Percentiles rank a stretch among this genome's conserved stretches.
Conservation (phyloP, 1,284 basidiomycete genomes). For the Melanopsichium pennsylvanicum region DNA sequence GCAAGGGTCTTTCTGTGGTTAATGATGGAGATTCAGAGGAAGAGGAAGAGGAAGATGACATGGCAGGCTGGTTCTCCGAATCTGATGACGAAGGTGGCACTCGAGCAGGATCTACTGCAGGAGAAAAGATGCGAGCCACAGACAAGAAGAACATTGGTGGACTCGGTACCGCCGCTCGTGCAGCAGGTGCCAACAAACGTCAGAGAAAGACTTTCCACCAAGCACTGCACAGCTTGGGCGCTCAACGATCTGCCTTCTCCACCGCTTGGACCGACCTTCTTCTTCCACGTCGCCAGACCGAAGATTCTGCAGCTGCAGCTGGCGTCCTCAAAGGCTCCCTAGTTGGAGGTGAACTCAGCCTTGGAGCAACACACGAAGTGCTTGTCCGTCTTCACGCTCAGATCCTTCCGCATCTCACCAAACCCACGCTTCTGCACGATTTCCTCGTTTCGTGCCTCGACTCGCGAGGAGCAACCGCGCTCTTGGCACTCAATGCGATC, state of each 20-base stretch:
- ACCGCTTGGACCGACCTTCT: slow-evolving; percentile 78
- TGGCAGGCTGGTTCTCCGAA: slow-evolving; percentile 68
- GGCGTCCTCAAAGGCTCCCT: slow-evolving; percentile 11
- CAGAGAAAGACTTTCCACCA: slow-evolving; percentile 61
- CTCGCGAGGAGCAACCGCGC: slow-evolving; percentile 76
- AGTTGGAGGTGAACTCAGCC: slow-evolving; percentile 68
- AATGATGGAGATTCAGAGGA: slow-evolving; percentile 60
- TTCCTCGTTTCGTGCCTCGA: slow-evolving; percentile 88
- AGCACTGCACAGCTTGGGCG: slow-evolving; percentile 73
- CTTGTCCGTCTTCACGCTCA: slow-evolving; percentile 83
- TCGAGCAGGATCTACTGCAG: slow-evolving; percentile 51
- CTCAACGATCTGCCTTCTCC: slow-evolving; percentile 81
- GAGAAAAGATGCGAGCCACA: slow-evolving; percentile 21
- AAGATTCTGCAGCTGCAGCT: slow-evolving; percentile 14
- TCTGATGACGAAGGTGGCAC: slow-evolving; percentile 57
- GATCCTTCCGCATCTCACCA: slow-evolving; percentile 82
- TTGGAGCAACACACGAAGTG: slow-evolving; percentile 71
- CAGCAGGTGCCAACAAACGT: slow-evolving; percentile 49
- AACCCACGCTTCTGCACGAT: slow-evolving; percentile 82
- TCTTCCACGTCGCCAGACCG: slow-evolving; percentile 67
- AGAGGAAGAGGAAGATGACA: slow-evolving; percentile 67
- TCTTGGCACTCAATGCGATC: slow-evolving; percentile 88
- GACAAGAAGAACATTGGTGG: slow-evolving; percentile 30
- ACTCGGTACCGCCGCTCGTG: slow-evolving; percentile 19
- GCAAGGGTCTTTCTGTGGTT: slow-evolving; percentile 43